Evolutionary conservation across 768 basidiomycete genomes (phyloP).

Genomic region (Daedalea quercina): DNA sequence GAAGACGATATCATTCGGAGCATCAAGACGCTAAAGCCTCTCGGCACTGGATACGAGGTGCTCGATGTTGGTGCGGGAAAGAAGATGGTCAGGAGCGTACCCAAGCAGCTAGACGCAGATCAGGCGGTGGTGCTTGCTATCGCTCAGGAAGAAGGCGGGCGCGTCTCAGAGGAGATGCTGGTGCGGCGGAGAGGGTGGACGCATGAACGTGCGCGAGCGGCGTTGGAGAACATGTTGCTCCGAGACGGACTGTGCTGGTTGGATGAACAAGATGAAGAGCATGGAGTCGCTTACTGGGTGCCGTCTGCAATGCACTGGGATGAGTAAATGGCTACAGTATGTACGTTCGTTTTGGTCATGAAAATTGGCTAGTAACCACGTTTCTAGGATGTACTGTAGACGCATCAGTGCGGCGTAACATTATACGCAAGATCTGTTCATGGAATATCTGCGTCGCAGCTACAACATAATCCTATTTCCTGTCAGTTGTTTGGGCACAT

Average conservation of each 20-base stretch:
- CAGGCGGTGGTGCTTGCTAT: constrained; percentile 77
- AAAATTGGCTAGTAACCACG: background rate
- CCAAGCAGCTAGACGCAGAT: constrained; percentile 86
- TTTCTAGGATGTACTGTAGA: no score
- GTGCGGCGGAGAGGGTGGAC: constrained; percentile 69
- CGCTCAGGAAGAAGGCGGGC: constrained; percentile 61
- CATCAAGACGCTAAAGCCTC: constrained; percentile 80
- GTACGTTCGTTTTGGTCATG: background rate
- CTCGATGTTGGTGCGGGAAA: constrained; percentile 60
- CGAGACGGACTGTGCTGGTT: constrained; percentile 93
- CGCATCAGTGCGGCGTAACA: no score
- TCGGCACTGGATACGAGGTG: constrained; percentile 89
- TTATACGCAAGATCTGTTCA: no score
- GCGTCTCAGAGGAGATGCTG: constrained; percentile 59
- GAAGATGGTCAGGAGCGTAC: constrained; percentile 85
- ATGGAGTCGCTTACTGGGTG: constrained; percentile 76
- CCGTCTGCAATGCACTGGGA: constrained; percentile 87
- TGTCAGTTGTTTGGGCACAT: no score
- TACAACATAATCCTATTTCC: no score
- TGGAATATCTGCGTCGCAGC: no score
- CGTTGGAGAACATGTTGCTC: constrained; percentile 84
- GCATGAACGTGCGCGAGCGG: constrained; percentile 64
- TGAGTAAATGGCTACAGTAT: constrained; percentile 26
- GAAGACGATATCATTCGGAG: constrained; percentile 81
- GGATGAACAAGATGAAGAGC: constrained; percentile 75